Percentiles rank a stretch among this genome's conserved stretches.
These are phyloP conservation scores for Trypethelium eluteriae DNA, from an alignment of 495 filamentous ascomycete species.

Conservation along the genomic window DNA sequence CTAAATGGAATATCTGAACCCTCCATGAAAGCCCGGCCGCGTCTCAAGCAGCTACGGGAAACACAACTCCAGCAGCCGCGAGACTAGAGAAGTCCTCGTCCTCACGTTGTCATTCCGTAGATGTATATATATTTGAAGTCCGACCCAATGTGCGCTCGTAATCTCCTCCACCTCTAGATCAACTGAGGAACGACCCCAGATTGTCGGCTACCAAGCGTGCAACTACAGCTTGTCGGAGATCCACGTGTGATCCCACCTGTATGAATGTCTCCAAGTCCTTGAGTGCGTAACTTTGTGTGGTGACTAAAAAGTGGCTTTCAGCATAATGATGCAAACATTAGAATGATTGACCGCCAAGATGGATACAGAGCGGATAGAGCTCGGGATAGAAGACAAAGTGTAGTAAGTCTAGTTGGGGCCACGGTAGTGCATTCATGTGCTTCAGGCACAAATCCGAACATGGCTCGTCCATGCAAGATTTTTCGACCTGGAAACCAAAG, in stretches of 20 bases:
- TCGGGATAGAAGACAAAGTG: background rate
- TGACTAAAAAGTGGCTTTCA: background rate
- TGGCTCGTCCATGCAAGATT: too few species aligned
- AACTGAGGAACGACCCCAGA: background rate
- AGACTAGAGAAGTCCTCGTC: background rate
- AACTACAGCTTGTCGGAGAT: background rate
- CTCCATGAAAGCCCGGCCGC: background rate
- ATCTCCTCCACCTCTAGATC: background rate
- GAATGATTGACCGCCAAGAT: background rate
- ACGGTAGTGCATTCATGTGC: background rate
- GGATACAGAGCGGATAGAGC: background rate
- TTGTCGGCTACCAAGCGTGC: background rate
- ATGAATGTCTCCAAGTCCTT: background rate
- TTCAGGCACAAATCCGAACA: background rate
- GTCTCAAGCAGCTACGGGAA: constrained; percentile 7
- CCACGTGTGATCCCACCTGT: background rate
- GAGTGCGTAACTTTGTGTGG: background rate
- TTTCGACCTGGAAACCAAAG: too few species aligned
- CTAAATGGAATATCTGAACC: background rate
- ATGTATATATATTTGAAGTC: constrained; percentile 8
- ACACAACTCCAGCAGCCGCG: background rate
- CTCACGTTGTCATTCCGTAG: background rate
- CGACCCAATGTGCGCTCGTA: background rate
- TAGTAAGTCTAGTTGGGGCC: background rate
- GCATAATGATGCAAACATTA: background rate